Evolutionary conservation across 805 yeast species (phyloP).

Genomic region (Saccharomyces kudriavzevii): DNA sequence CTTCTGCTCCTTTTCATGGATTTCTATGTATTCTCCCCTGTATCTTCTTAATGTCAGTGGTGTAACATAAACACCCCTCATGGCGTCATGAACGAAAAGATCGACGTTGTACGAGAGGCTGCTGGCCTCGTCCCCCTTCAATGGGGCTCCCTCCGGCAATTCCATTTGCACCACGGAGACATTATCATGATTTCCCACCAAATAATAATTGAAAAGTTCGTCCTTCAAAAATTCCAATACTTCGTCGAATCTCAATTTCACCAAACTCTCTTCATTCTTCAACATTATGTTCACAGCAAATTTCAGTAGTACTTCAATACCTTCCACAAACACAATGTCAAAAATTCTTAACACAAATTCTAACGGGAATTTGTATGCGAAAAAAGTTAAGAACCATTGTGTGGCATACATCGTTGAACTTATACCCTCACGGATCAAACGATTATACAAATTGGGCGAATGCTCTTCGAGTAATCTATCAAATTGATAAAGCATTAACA

Average conservation of each 20-base stretch:
- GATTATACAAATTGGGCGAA: constrained; percentile 64
- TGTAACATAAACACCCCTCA: constrained; percentile 52
- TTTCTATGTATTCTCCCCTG: constrained; percentile 63
- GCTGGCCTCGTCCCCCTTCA: background rate
- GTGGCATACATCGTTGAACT: constrained; percentile 93
- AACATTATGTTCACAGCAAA: constrained; percentile 77
- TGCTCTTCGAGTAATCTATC: constrained; percentile 77
- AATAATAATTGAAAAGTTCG: constrained; percentile 63
- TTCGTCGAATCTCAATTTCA: constrained; percentile 64
- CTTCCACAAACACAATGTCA: constrained; percentile 86
- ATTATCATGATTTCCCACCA: constrained; percentile 29
- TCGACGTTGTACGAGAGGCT: constrained; percentile 47
- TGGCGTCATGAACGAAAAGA: constrained; percentile 70
- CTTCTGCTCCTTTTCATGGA: constrained; percentile 59
- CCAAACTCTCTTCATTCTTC: constrained; percentile 51
- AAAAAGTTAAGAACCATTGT: constrained; percentile 93
- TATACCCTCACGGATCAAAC: constrained; percentile 78
- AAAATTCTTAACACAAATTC: constrained; percentile 79
- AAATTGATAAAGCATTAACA: constrained; percentile 76
- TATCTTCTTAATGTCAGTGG: constrained; percentile 69
- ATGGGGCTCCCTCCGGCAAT: constrained; percentile 6
- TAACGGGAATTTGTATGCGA: constrained; percentile 90
- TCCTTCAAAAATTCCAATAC: constrained; percentile 73
- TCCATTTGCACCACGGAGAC: constrained; percentile 11
- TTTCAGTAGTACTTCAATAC: constrained; percentile 75